Evolutionary conservation across 345 rosid species (phyloP).

Genomic region (Bruguiera sexangula): DNA sequence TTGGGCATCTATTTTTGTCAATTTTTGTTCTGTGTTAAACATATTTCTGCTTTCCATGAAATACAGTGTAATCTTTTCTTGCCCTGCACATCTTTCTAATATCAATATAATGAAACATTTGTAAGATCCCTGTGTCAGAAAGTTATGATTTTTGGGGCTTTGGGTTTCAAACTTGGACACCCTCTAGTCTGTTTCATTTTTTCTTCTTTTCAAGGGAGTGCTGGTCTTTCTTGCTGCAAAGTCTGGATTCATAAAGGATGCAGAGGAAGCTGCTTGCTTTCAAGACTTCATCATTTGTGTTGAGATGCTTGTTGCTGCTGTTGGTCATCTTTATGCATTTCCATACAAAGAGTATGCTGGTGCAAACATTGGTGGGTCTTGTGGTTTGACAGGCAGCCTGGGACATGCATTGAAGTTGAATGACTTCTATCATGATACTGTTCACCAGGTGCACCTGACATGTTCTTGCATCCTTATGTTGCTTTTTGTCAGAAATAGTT

Average conservation of each 20-base stretch:
- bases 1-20: too few species aligned
- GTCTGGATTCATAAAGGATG: slow-evolving; percentile 66
- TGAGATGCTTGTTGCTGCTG: slow-evolving; percentile 97
- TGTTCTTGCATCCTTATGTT: background rate
- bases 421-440: slow-evolving; percentile 96
- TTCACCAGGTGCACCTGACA: slow-evolving; percentile 69
- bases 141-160: too few species aligned
- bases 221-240: slow-evolving; percentile 94
- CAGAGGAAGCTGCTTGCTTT: slow-evolving; percentile 85
- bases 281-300: slow-evolving; percentile 88
- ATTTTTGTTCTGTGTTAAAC: too few species aligned
- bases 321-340: slow-evolving; percentile 91
- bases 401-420: slow-evolving; percentile 86
- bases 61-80: too few species aligned
- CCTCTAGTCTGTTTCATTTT: background rate
- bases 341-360: slow-evolving; percentile 98
- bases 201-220: slow-evolving; percentile 66
- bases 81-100: too few species aligned
- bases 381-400: slow-evolving; percentile 72
- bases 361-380: slow-evolving; percentile 75
- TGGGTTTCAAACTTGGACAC: too few species aligned
- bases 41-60: too few species aligned
- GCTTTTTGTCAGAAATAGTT: background rate
- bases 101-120: too few species aligned
- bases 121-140: too few species aligned